Base-by-base conservation (phyloP, 2,329 filamentous ascomycete species). In the Sclerotinia minor region DNA sequence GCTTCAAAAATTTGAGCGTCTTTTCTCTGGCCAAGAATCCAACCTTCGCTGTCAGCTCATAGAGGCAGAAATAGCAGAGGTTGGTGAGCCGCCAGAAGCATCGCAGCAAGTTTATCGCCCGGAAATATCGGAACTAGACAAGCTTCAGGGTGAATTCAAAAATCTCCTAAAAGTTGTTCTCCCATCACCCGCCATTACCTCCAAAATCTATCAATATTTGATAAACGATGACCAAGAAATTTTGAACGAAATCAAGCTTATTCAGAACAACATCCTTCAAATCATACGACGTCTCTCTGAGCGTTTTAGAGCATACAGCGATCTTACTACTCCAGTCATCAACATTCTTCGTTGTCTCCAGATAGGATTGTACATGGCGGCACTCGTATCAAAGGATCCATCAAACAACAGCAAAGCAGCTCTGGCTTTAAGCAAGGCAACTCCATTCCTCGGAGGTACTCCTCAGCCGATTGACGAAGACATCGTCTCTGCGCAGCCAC, bases 91-190 rank as follows among this genome's bases (percentile, higher is more conserved):
- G 13, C 90, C 92, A 0, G 81, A 85, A 26, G 83, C 85, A 11
- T 85, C 89, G 11, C 80, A 84, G 67, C 81, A 87, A 19, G 87
- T 97, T 26, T 92, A 89, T 75, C 85, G 94, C 35, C 92, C 93
- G 0, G 79, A 83, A 17, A 78, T 80, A 1, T 92, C 91, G 0
- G 85, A 92, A 72, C 82, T 96, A 15, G 80, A 83, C 65, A 81
- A 89, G 54, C 80, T 98, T 5, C 93, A 97, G 73, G 90, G 89
- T 11, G 92, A 97, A 73, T 94, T 98, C 74, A 86, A 84, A 64
- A 94, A 91, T 70, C 79, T 96, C 35, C 79, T 96, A 52, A 89
- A 88, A 61, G 70, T 69, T 17, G 69, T 77, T 41, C 58, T 77
- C 2, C 50, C 60, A 21, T 72, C 76, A 11, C 67, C 72, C 24